Evolutionary conservation across 257 asterid species (phyloP), one percentile per base, ranked within the genome.

Genomic region (Solanum boliviense): DNA sequence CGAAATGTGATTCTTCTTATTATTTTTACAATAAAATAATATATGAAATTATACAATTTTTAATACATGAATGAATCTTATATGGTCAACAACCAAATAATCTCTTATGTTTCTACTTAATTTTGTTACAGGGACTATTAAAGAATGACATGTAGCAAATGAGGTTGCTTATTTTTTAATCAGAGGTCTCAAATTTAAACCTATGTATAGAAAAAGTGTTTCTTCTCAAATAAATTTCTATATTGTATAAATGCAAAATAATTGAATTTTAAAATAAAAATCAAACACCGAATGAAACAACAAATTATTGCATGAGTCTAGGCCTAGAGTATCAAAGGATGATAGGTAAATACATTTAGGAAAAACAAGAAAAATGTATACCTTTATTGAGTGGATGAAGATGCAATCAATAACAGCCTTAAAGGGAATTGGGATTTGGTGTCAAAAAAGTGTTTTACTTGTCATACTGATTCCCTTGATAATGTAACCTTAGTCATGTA

Each of bases 361-460:
- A 46, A 46, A 46, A 81, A 81, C 68, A 81, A 81, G 67, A 81
- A 46, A 81, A 46, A 27, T 29, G 16, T 81, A 41, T 12, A 21
- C 13, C 68, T 81, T 81, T 27, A 46, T 44, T 44, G 85, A 46
- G 67, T 15, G 41, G 68, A 29, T 46, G 46, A 46, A 81, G 85
- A 46, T 65, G 85, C 38, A 46, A 75, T 81, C 41, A 81, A 81
- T 27, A 18, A 44, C 27, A 81, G 15, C 13, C 32, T 41, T 9
- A 9, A 79, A 79, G 5, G 13, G 67, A 46, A n/a, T 44, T 79
- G 85, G 85, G 85, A 79, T 81, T 81, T 56, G 85, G 85, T 44
- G 85, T 81, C 16, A 39, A 13, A 79, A 81, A 46, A 16, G 62
- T 36, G 32, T 21, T 81, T 46, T 3, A 81, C 85, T 81, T 48